Evolutionary conservation across 805 yeast species (phyloP).

Genomic region (Zygosaccharomyces rouxii): DNA sequence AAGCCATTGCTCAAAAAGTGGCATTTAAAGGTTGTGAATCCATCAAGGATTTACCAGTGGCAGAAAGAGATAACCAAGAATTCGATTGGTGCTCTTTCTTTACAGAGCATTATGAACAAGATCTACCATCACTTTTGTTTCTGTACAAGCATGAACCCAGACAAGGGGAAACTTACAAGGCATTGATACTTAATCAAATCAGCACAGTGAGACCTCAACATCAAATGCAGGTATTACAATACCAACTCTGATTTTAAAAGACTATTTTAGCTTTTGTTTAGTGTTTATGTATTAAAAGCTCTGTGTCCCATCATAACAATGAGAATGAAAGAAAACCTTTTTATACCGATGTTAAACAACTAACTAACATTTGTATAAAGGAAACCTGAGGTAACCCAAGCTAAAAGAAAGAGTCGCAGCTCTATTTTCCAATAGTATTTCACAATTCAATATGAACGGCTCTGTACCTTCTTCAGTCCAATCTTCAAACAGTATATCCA

Average conservation of each 20-base stretch:
- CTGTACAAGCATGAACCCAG: conserved; percentile 13
- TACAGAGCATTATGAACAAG: conserved; percentile 13
- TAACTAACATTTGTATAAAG: neutral
- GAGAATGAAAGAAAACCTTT: too few species aligned
- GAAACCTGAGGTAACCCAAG: neutral
- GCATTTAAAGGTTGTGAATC: conserved; percentile 30
- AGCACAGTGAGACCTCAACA: conserved; percentile 25
- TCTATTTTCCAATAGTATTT: neutral
- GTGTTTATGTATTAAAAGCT: too few species aligned
- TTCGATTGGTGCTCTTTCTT: conserved; percentile 26
- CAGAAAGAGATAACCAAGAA: conserved; percentile 17
- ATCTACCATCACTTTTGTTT: conserved; percentile 20
- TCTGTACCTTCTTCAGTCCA: conserved; percentile 21
- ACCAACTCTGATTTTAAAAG: conserved; percentile 20
- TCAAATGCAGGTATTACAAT: conserved; percentile 26
- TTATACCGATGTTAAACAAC: too few species aligned
- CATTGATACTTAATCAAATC: conserved; percentile 19
- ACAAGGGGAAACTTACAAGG: conserved; percentile 14
- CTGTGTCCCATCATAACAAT: too few species aligned
- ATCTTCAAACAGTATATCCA: conserved; percentile 22
- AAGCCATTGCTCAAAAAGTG: conserved; percentile 31
- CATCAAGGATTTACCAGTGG: conserved; percentile 21
- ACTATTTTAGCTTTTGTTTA: neutral
- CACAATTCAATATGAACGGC: conserved; percentile 5
- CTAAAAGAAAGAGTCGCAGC: neutral